Evolutionary conservation across 208 protist species (phyloP).

Genomic region (Leishmania gerbilli): DNA sequence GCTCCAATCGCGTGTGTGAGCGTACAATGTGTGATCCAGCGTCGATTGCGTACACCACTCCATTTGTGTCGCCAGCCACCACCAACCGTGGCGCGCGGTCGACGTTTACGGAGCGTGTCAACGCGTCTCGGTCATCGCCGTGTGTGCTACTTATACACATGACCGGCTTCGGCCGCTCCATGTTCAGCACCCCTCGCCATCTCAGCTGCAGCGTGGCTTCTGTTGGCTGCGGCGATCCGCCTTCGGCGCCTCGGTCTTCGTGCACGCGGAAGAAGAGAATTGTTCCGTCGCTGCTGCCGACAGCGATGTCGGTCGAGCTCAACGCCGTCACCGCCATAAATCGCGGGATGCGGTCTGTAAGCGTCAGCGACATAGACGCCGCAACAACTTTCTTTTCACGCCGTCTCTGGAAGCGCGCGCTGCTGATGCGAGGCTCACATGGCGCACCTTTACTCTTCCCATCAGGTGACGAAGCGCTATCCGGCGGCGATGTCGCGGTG

Average conservation of each 20-base stretch:
- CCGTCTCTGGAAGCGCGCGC: constrained; percentile 14
- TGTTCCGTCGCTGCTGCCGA: constrained; percentile 72
- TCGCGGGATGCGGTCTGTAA: constrained; percentile 47
- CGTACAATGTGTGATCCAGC: constrained; percentile 14
- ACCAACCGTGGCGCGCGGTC: constrained; percentile 10
- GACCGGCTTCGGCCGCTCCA: constrained; percentile 42
- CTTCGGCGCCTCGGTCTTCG: not conserved
- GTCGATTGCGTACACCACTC: constrained; percentile 41
- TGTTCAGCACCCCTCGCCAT: constrained; percentile 22
- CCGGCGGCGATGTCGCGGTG: not conserved
- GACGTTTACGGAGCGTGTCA: not conserved
- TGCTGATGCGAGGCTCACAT: not conserved
- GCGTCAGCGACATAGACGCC: constrained; percentile 3
- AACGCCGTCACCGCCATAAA: constrained; percentile 57
- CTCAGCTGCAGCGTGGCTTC: constrained; percentile 6
- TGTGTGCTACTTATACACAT: constrained; percentile 24
- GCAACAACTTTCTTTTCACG: constrained; percentile 2
- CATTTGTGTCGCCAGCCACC: constrained; percentile 68
- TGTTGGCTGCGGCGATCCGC: not conserved
- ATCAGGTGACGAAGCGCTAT: not conserved
- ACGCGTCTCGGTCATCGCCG: not conserved
- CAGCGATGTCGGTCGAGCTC: constrained; percentile 25
- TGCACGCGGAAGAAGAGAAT: constrained; percentile 37
- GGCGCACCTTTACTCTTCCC: not conserved
- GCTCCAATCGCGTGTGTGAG: constrained; percentile 23